Evolutionary conservation across 306 rosid species (phyloP), one percentile per base, ranked within the genome.

Genomic region (Cercis canadensis): DNA sequence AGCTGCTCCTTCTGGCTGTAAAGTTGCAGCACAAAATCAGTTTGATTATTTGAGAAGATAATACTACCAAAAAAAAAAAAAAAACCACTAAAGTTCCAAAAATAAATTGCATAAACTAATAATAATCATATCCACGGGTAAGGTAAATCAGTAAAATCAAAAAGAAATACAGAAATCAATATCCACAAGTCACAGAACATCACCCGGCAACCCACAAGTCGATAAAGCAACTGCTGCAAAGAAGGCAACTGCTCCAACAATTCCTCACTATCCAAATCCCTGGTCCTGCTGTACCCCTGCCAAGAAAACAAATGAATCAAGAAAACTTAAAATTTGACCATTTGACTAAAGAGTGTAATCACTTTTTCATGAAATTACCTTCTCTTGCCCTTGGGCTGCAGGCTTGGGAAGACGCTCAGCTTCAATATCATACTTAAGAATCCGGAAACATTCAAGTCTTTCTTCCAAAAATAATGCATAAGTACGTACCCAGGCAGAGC

Each of bases 401-500:
- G 99, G 92, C 86, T 90, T 86, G 77, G 97, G 96, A 65, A 95
- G 78, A 75, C 97, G 96, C 76, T 87, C 96, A 46, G 99, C 92
- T 85, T 95, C 99, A 77, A 91, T 91, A 67, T 95, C 99, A 91
- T 95, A 95, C 82, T 86, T 91, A 68, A 95, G 72, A 80, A 89
- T 73, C 76, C 91, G 89, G 71, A 89, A 95, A 78, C 99, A 91
- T 86, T 91, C 99, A 34, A 95, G 97, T 45, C 97, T 93, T 73
- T 95, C 99, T 86, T 95, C 99, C 87, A 95, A 83, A 91, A 91
- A 95, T 77, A 91, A 80, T 33, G 97, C 97, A 85, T 95, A 95
- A 11, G 99, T 91, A 32, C 99, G 97, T 62, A 95, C 97, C 99
- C 99, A 95, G 10, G 89, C 97, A 78, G 99, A 91, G 90, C 99